phyloP scores from a whole-genome alignment of 2,329 filamentous ascomycete species.

The Colletotrichum lini region DNA sequence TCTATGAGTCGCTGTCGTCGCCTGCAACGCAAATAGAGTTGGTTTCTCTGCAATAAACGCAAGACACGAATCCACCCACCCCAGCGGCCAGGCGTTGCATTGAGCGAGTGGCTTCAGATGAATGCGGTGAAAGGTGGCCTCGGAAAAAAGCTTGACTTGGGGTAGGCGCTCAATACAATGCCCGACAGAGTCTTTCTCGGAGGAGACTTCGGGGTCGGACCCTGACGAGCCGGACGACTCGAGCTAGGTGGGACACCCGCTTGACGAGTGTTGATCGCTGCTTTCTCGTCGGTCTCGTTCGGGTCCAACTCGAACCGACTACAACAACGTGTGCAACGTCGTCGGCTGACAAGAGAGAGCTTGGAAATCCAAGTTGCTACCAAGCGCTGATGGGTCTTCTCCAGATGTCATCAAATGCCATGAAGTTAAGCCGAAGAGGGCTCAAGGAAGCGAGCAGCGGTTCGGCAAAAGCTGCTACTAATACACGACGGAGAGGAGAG shows the following conservation, averaged over 20 bases:
- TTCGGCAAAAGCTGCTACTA: background rate
- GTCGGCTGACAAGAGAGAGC: background rate
- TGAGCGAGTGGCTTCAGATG: conserved; percentile 24
- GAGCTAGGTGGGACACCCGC: background rate
- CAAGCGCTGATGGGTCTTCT: background rate
- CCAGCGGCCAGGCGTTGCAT: conserved; percentile 12
- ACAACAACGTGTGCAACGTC: conserved; percentile 8
- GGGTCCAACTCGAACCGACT: conserved; percentile 16
- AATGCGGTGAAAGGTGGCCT: conserved; percentile 30
- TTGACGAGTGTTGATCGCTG: conserved; percentile 26
- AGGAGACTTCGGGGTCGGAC: conserved; percentile 32
- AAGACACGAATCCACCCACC: background rate
- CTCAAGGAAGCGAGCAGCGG: background rate
- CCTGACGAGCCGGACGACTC: conserved; percentile 26
- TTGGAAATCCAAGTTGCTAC: background rate
- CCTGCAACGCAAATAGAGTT: conserved; percentile 14
- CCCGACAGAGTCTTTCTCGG: conserved; percentile 14
- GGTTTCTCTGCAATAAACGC: conserved; percentile 1
- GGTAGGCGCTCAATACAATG: conserved; percentile 8
- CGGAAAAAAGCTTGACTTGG: conserved; percentile 12
- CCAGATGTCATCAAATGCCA: background rate
- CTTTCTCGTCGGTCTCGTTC: conserved; percentile 21
- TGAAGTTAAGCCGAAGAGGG: background rate
- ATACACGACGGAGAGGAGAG: background rate
- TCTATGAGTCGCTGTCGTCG: conserved; percentile 14